Base-by-base conservation (phyloP, 257 asterid species). In the Ilex aquifolium region DNA sequence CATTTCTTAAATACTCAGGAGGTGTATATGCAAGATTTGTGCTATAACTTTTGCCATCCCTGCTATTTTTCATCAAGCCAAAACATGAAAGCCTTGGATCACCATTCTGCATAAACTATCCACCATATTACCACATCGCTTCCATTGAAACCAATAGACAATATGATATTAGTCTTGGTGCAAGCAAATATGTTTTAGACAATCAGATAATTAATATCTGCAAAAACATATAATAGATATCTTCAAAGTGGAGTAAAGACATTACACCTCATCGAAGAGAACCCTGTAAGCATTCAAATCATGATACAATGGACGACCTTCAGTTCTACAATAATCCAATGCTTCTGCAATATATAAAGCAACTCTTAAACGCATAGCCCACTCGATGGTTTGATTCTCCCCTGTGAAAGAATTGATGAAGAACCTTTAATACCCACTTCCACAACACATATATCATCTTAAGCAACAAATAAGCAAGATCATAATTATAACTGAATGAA, bases 351-450 rank as follows among this genome's bases (percentile, higher is more conserved):
- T 89, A 74, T 83, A 87, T 50, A 92, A 65, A 76, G 99, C 99
- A 70, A 92, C 99, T 72, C 99, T 78, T 62, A 92, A 66, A 44
- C 99, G 97, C 99, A 92, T 83, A n/a, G 97, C 96, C 97, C 97
- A 92, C 78, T 87, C 97, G 56, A 87, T 95, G 66, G 99, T 92
- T 75, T 89, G 99, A 77, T 83, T 87, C 80, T 92, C 99, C 95
- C 96, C 99, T 87, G 82, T 65, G 31, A 55, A 68, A 64, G 66
- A 49, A 68, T 68, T 42, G 36, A 44, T 72, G 32, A 65, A 68
- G 48, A 59, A 63, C 6, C 52, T 46, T 36, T 11, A 46, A 46
- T 11, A 11, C 12, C 12, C 48, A 42, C 48, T 10, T 10, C 52
- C 11, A 46, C 14, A 46, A 4, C 52, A 46, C 52, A 7, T 4